Base-by-base conservation (phyloP, 495 filamentous ascomycete genomes). In the Pyrenula massariospora region DNA sequence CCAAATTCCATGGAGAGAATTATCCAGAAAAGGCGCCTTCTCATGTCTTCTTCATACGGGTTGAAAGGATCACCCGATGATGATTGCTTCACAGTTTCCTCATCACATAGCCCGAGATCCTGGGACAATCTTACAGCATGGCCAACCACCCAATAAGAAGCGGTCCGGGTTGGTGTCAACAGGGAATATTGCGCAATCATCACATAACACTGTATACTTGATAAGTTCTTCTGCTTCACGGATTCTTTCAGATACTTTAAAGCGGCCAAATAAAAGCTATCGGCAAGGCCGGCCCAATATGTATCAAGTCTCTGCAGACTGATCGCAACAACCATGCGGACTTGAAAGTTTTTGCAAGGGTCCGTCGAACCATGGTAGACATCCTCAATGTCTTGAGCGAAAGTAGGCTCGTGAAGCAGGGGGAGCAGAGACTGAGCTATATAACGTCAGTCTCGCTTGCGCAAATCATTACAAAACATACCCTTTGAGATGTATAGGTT, bases 141-240 rank as follows among this genome's bases (percentile, higher is more conserved):
- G 12, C 92, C 92, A 48, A 94, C 82, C 25, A 97, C 82, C 74
- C 94, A 95, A 67, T 95, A 97, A 47, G 84, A 85, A 20, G 92
- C 88, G 22, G 90, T 94, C 51, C 89, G 75, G 0, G 91, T 96
- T 2, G 92, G 91, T 2, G 91, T 96, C 47, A 96, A 70, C 42
- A 96, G 74, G 10, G 92, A 95, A 71, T 97, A 97, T 64, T 92
- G 88, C 20, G 83, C 89, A 68, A 96, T 90, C 12, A 97, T 67
- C 0, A 85, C 78, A 50, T 95, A 80, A 60, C 91, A 95, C 68
- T 97, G 92, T n/a, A 97, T 71, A 0, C 92, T 91, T 62, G 81
- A 85, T 15, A 95, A 65, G 63, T 96, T 87, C 77, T 91, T 94
- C 12, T 82, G 79, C 57, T 82, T 79, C 42, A 96, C 74, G 12